These are phyloP conservation scores for Penicillium sp. DNA, from an alignment of 2,329 filamentous ascomycete genomes.

Conservation along the genomic window DNA sequence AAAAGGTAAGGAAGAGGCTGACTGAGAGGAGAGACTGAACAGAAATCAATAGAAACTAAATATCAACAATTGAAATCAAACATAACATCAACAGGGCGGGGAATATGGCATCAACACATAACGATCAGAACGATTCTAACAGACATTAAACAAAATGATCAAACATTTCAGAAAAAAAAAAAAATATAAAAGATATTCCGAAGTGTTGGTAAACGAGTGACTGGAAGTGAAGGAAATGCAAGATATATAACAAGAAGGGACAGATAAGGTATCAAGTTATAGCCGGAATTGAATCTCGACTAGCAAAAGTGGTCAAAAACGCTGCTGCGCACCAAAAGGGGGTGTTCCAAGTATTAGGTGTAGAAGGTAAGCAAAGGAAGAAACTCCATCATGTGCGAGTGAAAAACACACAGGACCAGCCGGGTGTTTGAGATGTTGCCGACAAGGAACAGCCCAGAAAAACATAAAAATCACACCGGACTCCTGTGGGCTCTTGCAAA, in stretches of 20 bases:
- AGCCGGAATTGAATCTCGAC: constrained; percentile 25
- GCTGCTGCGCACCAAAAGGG: constrained; percentile 41
- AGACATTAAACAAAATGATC: constrained; percentile 26
- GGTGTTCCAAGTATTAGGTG: constrained; percentile 34
- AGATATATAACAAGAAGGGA: constrained; percentile 26
- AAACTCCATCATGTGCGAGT: constrained; percentile 45
- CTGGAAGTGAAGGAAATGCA: constrained; percentile 24
- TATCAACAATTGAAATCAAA: constrained; percentile 15
- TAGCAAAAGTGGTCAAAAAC: constrained; percentile 35
- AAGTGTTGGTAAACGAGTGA: constrained; percentile 23
- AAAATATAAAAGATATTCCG: constrained; percentile 19
- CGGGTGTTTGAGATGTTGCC: constrained; percentile 48
- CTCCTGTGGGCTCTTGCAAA: constrained; percentile 48
- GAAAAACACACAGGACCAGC: constrained; percentile 53
- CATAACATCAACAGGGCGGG: constrained; percentile 24
- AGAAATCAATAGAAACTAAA: constrained; percentile 4
- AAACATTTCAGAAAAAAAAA: constrained; percentile 15
- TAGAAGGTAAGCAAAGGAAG: constrained; percentile 31
- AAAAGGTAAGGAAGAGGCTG: not conserved
- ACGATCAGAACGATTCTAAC: constrained; percentile 36
- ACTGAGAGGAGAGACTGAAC: constrained; percentile 23
- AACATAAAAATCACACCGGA: constrained; percentile 50
- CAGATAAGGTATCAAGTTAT: constrained; percentile 26
- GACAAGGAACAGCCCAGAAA: constrained; percentile 41
- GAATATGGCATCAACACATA: constrained; percentile 33